phyloP scores from a whole-genome alignment of 2,329 filamentous ascomycete genomes.

The Sordariomycetes sp. region DNA sequence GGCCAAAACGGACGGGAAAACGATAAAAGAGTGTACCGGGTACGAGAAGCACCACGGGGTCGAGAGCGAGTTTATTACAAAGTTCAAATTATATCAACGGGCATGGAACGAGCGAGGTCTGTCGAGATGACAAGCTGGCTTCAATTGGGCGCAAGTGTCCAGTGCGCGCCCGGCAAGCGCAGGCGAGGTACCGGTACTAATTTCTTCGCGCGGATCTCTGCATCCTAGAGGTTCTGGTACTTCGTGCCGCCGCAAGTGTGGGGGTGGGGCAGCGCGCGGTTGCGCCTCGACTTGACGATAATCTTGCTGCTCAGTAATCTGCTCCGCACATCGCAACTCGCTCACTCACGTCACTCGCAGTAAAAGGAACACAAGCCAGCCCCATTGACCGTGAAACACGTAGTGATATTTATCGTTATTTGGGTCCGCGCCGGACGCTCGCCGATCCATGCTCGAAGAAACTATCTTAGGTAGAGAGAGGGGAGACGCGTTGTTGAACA shows the following conservation, averaged over 20 bases:
- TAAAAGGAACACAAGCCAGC: background rate
- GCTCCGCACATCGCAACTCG: background rate
- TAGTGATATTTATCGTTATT: constrained; percentile 1
- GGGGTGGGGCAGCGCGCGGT: background rate
- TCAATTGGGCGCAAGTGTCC: constrained; percentile 6
- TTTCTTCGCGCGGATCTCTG: background rate
- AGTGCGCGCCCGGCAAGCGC: background rate
- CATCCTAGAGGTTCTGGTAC: background rate
- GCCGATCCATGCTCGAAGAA: background rate
- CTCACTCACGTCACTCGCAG: background rate
- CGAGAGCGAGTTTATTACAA: background rate
- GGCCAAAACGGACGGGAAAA: background rate
- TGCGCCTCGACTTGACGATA: background rate
- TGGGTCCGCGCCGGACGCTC: background rate
- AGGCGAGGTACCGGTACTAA: background rate
- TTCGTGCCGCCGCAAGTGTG: background rate
- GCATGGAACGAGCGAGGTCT: background rate
- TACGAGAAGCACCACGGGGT: background rate
- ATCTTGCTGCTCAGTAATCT: background rate
- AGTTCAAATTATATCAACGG: no score
- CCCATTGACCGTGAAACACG: background rate
- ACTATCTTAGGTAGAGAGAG: background rate
- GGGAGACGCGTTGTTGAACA: background rate
- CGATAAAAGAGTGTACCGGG: background rate
- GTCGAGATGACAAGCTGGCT: constrained; percentile 13